Conservation (phyloP, 2,329 filamentous ascomycete genomes). For the Chrysoporthe deuterocubensis region DNA sequence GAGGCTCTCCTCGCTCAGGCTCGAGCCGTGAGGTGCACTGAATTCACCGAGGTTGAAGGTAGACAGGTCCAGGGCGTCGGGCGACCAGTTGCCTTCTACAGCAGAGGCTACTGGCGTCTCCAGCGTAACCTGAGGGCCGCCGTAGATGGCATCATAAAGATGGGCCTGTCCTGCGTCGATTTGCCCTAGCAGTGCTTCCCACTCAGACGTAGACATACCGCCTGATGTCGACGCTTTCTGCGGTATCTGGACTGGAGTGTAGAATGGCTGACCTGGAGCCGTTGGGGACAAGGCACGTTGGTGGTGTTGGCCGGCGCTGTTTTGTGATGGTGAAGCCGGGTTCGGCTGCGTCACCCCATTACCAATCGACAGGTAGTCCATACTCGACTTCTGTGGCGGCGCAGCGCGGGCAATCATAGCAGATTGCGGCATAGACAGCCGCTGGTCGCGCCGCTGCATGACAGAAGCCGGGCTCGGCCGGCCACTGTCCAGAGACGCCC, state of each 20-base stretch:
- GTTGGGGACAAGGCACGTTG: constrained; percentile 36
- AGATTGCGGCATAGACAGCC: constrained; percentile 50
- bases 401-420: constrained; percentile 45
- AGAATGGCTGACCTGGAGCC: constrained; percentile 39
- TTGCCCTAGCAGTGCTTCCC: constrained; percentile 80
- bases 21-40: constrained; percentile 46
- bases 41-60: constrained; percentile 57
- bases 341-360: constrained; percentile 52
- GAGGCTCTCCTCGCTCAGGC: constrained; percentile 61
- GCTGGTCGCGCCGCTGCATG: constrained; percentile 50
- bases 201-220: constrained; percentile 68
- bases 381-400: constrained; percentile 45
- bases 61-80: constrained; percentile 60
- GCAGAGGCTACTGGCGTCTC: constrained; percentile 46
- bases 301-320: constrained; percentile 44
- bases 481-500: constrained; percentile 54
- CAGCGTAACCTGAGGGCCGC: constrained; percentile 59
- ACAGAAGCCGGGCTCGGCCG: constrained; percentile 41
- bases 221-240: constrained; percentile 41
- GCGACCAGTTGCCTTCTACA: constrained; percentile 51
- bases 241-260: constrained; percentile 39
- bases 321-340: constrained; percentile 52
- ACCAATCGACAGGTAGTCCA: constrained; percentile 63
- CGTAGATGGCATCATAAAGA: constrained; percentile 84
- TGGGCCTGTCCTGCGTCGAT: constrained; percentile 81